Conservation (phyloP, 1,139 yeast species). For the Debaryomyces psychrophilus region DNA sequence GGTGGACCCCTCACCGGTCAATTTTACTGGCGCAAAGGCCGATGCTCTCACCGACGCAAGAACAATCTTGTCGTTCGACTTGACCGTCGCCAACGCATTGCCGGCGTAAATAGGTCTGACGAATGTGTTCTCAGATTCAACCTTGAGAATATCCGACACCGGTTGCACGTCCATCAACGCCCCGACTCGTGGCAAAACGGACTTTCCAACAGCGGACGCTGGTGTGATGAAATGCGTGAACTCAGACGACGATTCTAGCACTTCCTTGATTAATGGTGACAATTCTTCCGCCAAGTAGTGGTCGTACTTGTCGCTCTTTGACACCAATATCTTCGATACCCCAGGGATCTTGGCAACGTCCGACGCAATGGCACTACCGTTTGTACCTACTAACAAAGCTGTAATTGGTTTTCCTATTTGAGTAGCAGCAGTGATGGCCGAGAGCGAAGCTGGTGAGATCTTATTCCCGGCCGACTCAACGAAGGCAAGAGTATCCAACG, state of each 20-base stretch:
- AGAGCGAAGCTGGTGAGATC: constrained; percentile 68
- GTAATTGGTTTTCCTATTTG: constrained; percentile 66
- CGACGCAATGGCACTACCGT: constrained; percentile 43
- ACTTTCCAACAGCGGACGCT: constrained; percentile 86
- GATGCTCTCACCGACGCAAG: constrained; percentile 82
- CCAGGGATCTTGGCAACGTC: constrained; percentile 44
- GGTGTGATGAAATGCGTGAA: constrained; percentile 78
- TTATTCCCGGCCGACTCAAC: constrained; percentile 61
- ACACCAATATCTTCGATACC: constrained; percentile 52
- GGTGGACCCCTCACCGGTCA: constrained; percentile 39
- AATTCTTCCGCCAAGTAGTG: constrained; percentile 68
- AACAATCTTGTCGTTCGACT: constrained; percentile 65
- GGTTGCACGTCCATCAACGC: constrained; percentile 89
- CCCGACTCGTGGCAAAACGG: constrained; percentile 82
- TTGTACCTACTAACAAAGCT: constrained; percentile 62
- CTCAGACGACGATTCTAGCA: constrained; percentile 42
- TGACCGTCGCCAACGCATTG: constrained; percentile 84
- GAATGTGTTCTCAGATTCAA: constrained; percentile 70
- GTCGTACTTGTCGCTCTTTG: constrained; percentile 51
- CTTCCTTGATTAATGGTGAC: constrained; percentile 56
- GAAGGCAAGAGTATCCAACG: constrained; percentile 65
- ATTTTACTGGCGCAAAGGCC: constrained; percentile 68
- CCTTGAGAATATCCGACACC: constrained; percentile 74
- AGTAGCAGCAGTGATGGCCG: constrained; percentile 66
- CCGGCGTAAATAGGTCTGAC: constrained; percentile 97